These are phyloP conservation scores for Phytophthora hybrid DNA, from an alignment of 352 stramenopile genomes.

Conservation along the genomic window DNA sequence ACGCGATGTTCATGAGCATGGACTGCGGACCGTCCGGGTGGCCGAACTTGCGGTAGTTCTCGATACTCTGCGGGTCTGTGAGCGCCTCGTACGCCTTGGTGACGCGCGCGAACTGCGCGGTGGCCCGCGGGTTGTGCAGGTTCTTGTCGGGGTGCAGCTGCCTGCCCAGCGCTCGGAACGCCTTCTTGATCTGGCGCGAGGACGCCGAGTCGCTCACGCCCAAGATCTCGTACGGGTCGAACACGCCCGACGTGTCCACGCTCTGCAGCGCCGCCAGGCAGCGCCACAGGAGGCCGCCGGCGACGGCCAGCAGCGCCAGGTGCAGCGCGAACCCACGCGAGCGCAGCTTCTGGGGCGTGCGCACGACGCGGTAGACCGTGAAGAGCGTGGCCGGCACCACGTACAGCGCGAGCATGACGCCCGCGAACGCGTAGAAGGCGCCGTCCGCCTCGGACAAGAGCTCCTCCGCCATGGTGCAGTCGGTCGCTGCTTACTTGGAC, in stretches of 20 bases:
- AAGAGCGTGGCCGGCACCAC: conserved; percentile 69
- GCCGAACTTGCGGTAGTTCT: conserved; percentile 84
- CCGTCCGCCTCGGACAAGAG: conserved; percentile 73
- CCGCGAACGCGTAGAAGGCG: conserved; percentile 84
- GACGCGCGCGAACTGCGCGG: conserved; percentile 69
- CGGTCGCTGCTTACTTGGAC: background rate
- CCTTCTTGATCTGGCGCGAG: conserved; percentile 75
- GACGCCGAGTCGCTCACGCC: conserved; percentile 65
- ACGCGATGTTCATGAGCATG: conserved; percentile 78
- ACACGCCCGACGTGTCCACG: conserved; percentile 79
- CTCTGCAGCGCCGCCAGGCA: conserved; percentile 71
- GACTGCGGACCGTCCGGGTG: conserved; percentile 84
- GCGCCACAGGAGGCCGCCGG: conserved; percentile 49
- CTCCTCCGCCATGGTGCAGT: conserved; percentile 26
- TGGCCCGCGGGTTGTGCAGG: conserved; percentile 51
- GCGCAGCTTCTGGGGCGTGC: conserved; percentile 55
- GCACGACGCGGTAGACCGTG: conserved; percentile 57
- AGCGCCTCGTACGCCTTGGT: conserved; percentile 90
- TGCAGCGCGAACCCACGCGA: conserved; percentile 61
- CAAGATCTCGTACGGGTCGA: conserved; percentile 90
- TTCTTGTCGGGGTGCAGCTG: conserved; percentile 89
- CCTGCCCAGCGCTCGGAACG: conserved; percentile 70
- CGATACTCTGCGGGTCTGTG: conserved; percentile 71
- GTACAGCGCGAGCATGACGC: conserved; percentile 87
- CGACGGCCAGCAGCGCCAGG: conserved; percentile 60